phyloP scores from a whole-genome alignment of 2,329 filamentous ascomycete genomes.

The Pseudodiploospora longispora region DNA sequence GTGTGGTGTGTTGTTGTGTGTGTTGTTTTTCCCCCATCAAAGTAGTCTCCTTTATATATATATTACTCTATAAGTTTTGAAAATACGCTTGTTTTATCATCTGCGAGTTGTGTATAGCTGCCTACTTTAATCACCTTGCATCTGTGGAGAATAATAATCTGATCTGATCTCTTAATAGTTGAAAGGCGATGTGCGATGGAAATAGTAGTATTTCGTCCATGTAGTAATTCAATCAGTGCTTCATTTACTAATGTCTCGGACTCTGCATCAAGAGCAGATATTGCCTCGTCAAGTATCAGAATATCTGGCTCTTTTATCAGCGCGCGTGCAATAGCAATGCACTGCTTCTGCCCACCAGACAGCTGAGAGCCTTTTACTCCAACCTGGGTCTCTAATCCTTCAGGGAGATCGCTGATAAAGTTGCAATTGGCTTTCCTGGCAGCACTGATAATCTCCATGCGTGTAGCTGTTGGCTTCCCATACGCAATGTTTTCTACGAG shows the following conservation, averaged over 20 bases:
- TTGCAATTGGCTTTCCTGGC: slow-evolving; percentile 90
- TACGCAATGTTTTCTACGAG: slow-evolving; percentile 84
- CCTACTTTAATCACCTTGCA: slow-evolving; percentile 86
- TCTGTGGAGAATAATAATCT: slow-evolving; percentile 81
- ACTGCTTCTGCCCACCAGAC: slow-evolving; percentile 93
- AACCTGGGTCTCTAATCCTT: slow-evolving; percentile 89
- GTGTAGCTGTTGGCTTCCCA: slow-evolving; percentile 69
- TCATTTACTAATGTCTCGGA: slow-evolving; percentile 95
- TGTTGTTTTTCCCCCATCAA: too few species aligned
- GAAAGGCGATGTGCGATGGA: slow-evolving; percentile 93
- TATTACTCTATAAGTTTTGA: slow-evolving; percentile 98
- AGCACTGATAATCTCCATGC: slow-evolving; percentile 75
- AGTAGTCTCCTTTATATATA: slow-evolving; percentile 85
- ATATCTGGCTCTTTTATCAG: slow-evolving; percentile 96
- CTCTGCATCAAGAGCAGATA: slow-evolving; percentile 90
- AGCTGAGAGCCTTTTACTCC: slow-evolving; percentile 88
- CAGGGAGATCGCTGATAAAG: slow-evolving; percentile 94
- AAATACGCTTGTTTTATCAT: slow-evolving; percentile 72
- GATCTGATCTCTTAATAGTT: slow-evolving; percentile 92
- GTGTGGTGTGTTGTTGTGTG: too few species aligned
- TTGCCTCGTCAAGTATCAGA: slow-evolving; percentile 91
- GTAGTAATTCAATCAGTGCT: slow-evolving; percentile 71
- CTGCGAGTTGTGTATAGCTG: slow-evolving; percentile 68
- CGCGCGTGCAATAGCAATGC: slow-evolving; percentile 92
- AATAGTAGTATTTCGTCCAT: slow-evolving; percentile 89